phyloP scores from a whole-genome alignment of 495 filamentous ascomycete species.

The Lentithecium fluviatile region DNA sequence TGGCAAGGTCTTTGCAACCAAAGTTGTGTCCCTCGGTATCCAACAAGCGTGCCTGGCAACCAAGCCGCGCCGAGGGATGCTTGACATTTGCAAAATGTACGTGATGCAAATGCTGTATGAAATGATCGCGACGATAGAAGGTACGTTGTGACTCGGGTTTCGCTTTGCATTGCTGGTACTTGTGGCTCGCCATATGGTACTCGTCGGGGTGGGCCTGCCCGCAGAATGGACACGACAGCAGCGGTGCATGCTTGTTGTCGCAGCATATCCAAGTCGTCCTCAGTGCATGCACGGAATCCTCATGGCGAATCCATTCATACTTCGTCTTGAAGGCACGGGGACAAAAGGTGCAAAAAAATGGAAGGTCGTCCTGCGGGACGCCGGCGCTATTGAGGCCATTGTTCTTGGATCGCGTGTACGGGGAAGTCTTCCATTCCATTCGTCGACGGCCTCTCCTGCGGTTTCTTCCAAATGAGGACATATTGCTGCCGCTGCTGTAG shows the following conservation, averaged over 20 bases:
- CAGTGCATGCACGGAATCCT: constrained; percentile 30
- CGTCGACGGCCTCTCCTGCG: constrained; percentile 23
- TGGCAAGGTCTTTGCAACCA: constrained; percentile 27
- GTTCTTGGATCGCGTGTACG: constrained; percentile 17
- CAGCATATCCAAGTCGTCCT: constrained; percentile 31
- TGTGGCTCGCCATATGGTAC: constrained; percentile 22
- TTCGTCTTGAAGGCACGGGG: constrained; percentile 20
- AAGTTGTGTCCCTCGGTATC: constrained; percentile 7
- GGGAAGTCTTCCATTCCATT: constrained; percentile 19
- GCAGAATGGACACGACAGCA: constrained; percentile 21
- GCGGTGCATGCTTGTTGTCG: background rate
- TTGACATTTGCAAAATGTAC: constrained; percentile 19
- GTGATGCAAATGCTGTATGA: constrained; percentile 28
- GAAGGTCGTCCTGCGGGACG: background rate
- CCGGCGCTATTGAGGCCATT: constrained; percentile 2
- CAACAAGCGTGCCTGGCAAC: constrained; percentile 11
- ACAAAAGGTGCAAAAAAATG: constrained; percentile 35
- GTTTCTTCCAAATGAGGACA: constrained; percentile 25
- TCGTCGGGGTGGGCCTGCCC: constrained; percentile 16
- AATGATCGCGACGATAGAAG: constrained; percentile 32
- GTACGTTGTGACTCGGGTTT: constrained; percentile 27
- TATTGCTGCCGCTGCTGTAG: constrained; percentile 23
- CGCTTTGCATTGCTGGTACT: constrained; percentile 23
- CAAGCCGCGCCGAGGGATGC: constrained; percentile 11
- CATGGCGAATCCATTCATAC: constrained; percentile 35